phyloP scores from a whole-genome alignment of 1,284 basidiomycete genomes.

The Ceratobasidium sp. region DNA sequence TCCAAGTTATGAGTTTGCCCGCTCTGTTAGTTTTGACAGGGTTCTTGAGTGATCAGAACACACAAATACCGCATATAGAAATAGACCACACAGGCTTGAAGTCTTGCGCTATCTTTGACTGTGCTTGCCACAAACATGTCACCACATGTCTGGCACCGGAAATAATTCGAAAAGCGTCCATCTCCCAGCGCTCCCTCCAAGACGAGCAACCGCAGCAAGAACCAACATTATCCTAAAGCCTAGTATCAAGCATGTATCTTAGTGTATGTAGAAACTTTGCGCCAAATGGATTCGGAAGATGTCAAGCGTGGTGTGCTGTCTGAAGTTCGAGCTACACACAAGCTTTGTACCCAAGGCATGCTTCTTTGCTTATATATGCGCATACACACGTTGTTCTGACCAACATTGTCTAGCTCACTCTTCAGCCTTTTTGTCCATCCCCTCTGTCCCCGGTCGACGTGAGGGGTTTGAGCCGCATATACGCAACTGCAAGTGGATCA shows the following conservation, averaged over 20 bases:
- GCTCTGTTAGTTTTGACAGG: too few species aligned
- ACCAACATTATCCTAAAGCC: neutral
- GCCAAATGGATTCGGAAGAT: neutral
- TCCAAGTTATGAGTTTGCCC: too few species aligned
- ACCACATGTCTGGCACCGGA: neutral
- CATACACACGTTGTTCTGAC: too few species aligned
- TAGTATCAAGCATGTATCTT: neutral
- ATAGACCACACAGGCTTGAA: too few species aligned
- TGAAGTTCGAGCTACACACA: too few species aligned
- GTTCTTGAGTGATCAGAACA: too few species aligned
- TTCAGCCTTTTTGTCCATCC: neutral
- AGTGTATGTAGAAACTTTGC: neutral
- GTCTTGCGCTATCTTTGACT: too few species aligned
- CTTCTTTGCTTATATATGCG: too few species aligned
- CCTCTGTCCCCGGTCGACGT: neutral
- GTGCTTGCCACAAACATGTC: neutral
- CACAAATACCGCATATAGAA: too few species aligned
- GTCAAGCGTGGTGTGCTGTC: too few species aligned
- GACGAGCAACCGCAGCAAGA: neutral
- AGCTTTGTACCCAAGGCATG: too few species aligned
- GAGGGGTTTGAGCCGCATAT: slow-evolving; percentile 8
- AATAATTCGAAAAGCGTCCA: neutral
- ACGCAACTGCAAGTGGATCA: neutral
- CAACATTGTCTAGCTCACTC: neutral
- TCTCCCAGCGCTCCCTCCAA: neutral